Evolutionary conservation across 2,329 filamentous ascomycete species (phyloP), one percentile per base, ranked within the genome.

Genomic region (Colletotrichum phormii): DNA sequence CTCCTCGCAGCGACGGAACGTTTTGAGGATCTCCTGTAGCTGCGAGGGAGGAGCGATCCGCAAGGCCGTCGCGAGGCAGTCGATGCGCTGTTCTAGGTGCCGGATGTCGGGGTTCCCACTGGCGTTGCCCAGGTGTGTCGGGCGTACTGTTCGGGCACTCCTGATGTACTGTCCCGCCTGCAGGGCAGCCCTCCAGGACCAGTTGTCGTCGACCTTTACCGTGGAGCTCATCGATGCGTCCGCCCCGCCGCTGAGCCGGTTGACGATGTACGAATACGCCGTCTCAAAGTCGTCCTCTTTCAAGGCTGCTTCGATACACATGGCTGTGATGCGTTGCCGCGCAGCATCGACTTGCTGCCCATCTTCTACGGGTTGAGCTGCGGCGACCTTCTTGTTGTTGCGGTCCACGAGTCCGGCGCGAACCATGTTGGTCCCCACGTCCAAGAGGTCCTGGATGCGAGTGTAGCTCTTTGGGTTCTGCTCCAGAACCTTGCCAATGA

Each of bases 261-360:
- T 95, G 59, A 94, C 89, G 1, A 95, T 92, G 78, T 94, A 96
- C 0, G 93, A 95, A 80, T 96, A 97, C 12, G 94, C 94, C 0
- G 94, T 97, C 79, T 97, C 94, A 74, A 97, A 97, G 79, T 91
- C 94, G 75, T 95, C 91, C 78, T 95, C 93, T 11, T 87, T 86
- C 1, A 97, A 86, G 13, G 94, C 93, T 15, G 93, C 91, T 79
- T 95, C 91, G 53, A 96, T 91, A 75, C 94, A 95, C 92, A 96
- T 94, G 71, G 93, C 92, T 6, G 91, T 92, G 63, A 97, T 90
- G 35, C 94, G 89, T 60, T 89, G 90, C 78, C 92, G 90, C 4
- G 90, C 88, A 49, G 51, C 58, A 15, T 31, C 51, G 12, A 77
- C 79, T 53, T 78, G 79, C 69, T 74, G 64, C 53, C 79, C 73